A percentile compares a stretch with the other conserved stretches of the same genome.
Conservation (phyloP, 2,329 filamentous ascomycete genomes). For the Alternaria triticimaculans region DNA sequence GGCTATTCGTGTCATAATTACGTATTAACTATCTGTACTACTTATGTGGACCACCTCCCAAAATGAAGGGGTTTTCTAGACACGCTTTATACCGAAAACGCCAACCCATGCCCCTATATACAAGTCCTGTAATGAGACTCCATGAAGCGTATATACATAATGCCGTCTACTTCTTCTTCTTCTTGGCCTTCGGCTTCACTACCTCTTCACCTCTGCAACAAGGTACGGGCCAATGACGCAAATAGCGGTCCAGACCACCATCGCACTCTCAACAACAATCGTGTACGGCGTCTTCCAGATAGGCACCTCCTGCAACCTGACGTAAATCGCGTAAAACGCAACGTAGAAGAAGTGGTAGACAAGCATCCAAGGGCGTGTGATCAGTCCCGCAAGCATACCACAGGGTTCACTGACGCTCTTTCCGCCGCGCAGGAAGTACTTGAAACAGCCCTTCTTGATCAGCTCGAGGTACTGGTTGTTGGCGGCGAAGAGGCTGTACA, state of each 20-base stretch:
- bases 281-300: constrained; percentile 53
- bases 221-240: constrained; percentile 85
- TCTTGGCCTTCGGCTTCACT: not conserved
- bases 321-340: constrained; percentile 85
- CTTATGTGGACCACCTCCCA: not conserved
- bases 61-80: not conserved
- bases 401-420: constrained; percentile 79
- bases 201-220: constrained; percentile 66
- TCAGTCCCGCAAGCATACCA: constrained; percentile 80
- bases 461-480: constrained; percentile 68
- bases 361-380: constrained; percentile 77
- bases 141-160: not conserved
- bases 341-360: constrained; percentile 96
- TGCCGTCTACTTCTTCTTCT: not conserved
- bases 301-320: constrained; percentile 60
- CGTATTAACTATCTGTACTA: not conserved
- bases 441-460: constrained; percentile 89
- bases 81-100: not conserved
- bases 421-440: constrained; percentile 81
- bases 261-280: constrained; percentile 67
- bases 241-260: constrained; percentile 81
- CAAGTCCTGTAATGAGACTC: not conserved
- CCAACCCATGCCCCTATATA: not conserved
- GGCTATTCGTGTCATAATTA: not conserved
- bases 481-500: constrained; percentile 91